Conservation (phyloP, 2,329 filamentous ascomycete genomes). For the Ceratocystiopsis minuta region DNA sequence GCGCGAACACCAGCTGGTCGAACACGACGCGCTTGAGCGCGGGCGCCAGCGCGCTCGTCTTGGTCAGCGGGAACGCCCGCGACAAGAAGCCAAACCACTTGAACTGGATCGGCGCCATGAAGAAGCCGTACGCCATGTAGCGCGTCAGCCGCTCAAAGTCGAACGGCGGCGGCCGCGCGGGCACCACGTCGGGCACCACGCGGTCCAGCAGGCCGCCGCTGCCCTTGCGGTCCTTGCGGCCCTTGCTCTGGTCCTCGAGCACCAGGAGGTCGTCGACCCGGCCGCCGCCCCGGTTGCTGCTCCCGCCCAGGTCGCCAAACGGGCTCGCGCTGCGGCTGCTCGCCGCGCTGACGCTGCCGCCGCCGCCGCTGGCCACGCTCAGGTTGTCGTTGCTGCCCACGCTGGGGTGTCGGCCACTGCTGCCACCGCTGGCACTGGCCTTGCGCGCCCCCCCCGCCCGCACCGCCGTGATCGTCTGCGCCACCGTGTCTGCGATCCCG, state of each 20-base stretch:
- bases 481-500: constrained; percentile 90
- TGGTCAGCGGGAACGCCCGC: constrained; percentile 66
- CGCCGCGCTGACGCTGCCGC: too few relatives aligned
- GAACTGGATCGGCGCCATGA: constrained; percentile 90
- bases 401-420: too few relatives aligned
- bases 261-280: too few relatives aligned
- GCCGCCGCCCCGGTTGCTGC: too few relatives aligned
- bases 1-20: constrained; percentile 87
- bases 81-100: constrained; percentile 87
- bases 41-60: constrained; percentile 53
- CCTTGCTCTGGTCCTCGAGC: too few relatives aligned
- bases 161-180: constrained; percentile 55
- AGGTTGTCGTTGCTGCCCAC: neutral
- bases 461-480: constrained; percentile 77
- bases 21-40: constrained; percentile 80
- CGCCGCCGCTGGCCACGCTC: too few relatives aligned
- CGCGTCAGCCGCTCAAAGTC: constrained; percentile 88
- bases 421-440: constrained; percentile 49
- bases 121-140: constrained; percentile 95
- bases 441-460: constrained; percentile 42
- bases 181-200: neutral
- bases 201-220: neutral
- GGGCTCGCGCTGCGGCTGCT: too few relatives aligned
- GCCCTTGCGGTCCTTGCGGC: too few relatives aligned
- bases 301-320: too few relatives aligned